Evolutionary conservation across 805 yeast species (phyloP).

Genomic region (Suhomyces emberorum): DNA sequence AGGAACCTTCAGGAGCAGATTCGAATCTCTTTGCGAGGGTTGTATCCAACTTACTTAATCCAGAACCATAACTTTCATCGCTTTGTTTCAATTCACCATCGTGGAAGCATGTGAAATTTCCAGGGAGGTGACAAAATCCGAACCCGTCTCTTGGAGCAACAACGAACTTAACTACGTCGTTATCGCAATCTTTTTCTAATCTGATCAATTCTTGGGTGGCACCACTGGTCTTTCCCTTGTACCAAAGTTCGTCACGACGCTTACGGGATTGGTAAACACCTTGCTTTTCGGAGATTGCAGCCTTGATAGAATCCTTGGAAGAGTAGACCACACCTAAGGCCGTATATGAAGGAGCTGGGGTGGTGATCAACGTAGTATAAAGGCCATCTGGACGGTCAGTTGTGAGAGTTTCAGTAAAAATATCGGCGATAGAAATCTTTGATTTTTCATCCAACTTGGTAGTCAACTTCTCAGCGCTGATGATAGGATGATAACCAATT

Average conservation of each 20-base stretch:
- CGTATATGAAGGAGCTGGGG: constrained; percentile 52
- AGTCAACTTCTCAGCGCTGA: constrained; percentile 25
- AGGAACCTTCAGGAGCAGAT: constrained; percentile 89
- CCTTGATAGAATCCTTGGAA: constrained; percentile 72
- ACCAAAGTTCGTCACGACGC: constrained; percentile 80
- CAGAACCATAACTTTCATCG: constrained; percentile 51
- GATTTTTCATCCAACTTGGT: constrained; percentile 17
- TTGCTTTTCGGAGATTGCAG: constrained; percentile 73
- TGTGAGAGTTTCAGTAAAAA: constrained; percentile 50
- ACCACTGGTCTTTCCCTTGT: constrained; percentile 95
- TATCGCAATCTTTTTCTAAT: constrained; percentile 83
- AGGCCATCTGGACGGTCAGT: constrained; percentile 89
- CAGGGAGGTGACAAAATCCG: constrained; percentile 90
- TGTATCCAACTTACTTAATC: constrained; percentile 65
- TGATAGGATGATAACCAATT: constrained; percentile 35
- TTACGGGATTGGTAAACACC: constrained; percentile 95
- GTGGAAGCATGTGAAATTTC: constrained; percentile 68
- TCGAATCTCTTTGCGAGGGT: constrained; percentile 59
- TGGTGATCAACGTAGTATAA: constrained; percentile 77
- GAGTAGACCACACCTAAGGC: constrained; percentile 89
- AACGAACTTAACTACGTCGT: constrained; percentile 82
- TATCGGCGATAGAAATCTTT: constrained; percentile 37
- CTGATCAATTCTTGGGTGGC: constrained; percentile 76
- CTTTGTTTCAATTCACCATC: constrained; percentile 32
- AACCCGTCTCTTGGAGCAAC: constrained; percentile 76